Evolutionary conservation across 106 monocot species (phyloP), one percentile per base, ranked within the genome.

Genomic region (Dendrobium huoshanense): DNA sequence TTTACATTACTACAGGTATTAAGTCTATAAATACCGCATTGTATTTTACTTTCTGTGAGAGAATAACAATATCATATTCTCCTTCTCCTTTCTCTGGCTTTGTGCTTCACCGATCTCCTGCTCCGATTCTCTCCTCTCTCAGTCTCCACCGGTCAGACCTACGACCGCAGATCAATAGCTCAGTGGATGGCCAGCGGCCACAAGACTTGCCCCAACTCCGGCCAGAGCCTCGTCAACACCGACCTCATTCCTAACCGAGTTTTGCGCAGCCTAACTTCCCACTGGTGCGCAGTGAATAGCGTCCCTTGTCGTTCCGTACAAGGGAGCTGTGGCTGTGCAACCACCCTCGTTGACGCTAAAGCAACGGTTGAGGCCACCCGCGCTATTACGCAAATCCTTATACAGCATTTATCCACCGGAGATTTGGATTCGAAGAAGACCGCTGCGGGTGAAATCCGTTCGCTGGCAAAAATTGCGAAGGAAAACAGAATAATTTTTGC

Each of bases 71-170:
- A n/a, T n/a, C n/a, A n/a, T n/a, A n/a, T n/a, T n/a, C n/a, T n/a
- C n/a, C n/a, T n/a, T n/a, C n/a, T n/a, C n/a, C n/a, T n/a, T n/a
- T n/a, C n/a, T n/a, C n/a, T n/a, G n/a, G n/a, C n/a, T n/a, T n/a
- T n/a, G n/a, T n/a, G n/a, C n/a, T n/a, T n/a, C n/a, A n/a, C n/a
- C n/a, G n/a, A n/a, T n/a, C n/a, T n/a, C n/a, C n/a, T n/a, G n/a
- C n/a, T n/a, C n/a, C n/a, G n/a, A n/a, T n/a, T n/a, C n/a, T n/a
- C n/a, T n/a, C n/a, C n/a, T n/a, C n/a, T n/a, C n/a, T n/a, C n/a
- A 47, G 90, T 93, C 10, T 70, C 82, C 67, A 96, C 93, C 15
- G 96, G 96, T 7, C 93, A 94, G 80, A 96, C 96, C 27, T 81
- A 75, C 54, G 81, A 81, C 22, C 72, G 81, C 41, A 20, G 27